Percentiles rank a stretch among this genome's conserved stretches.
phyloP scores from a whole-genome alignment of 257 asterid species.

The Verbena officinalis region DNA sequence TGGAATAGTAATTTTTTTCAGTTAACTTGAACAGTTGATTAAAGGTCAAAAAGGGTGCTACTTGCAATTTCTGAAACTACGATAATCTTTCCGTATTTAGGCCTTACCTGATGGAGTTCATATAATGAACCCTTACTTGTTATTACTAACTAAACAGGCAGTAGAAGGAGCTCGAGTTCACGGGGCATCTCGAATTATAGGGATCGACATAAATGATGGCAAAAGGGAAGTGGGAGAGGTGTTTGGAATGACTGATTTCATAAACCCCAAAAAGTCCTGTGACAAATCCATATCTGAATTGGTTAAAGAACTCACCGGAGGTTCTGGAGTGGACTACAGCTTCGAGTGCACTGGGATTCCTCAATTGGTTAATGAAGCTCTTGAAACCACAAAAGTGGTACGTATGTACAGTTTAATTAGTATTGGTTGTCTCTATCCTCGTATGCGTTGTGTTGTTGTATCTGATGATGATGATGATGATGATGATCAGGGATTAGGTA shows the following conservation, averaged over 20 bases:
- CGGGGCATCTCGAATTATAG: conserved; percentile 43
- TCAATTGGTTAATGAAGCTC: conserved; percentile 44
- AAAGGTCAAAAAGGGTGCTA: too few relatives aligned
- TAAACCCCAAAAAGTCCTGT: conserved; percentile 34
- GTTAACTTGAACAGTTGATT: too few relatives aligned
- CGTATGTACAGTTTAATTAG: not conserved
- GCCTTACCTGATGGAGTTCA: too few relatives aligned
- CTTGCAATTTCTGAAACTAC: too few relatives aligned
- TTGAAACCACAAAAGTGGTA: conserved; percentile 46
- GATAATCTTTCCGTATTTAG: too few relatives aligned
- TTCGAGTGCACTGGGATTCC: conserved; percentile 56
- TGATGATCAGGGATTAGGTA: conserved; percentile 41
- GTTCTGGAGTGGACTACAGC: conserved; percentile 50
- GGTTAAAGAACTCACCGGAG: conserved; percentile 42
- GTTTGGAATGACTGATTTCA: conserved; percentile 53
- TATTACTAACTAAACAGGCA: conserved; percentile 26
- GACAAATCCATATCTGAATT: conserved; percentile 36
- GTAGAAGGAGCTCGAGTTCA: conserved; percentile 47
- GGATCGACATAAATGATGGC: conserved; percentile 45
- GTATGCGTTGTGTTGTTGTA: too few relatives aligned
- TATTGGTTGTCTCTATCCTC: too few relatives aligned
- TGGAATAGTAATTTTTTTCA: too few relatives aligned
- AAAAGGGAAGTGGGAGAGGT: conserved; percentile 39
- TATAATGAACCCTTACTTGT: too few relatives aligned
- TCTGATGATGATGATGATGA: not conserved